Evolutionary conservation across 2,329 filamentous ascomycete species (phyloP).

Genomic region (Anisogramma anomala): DNA sequence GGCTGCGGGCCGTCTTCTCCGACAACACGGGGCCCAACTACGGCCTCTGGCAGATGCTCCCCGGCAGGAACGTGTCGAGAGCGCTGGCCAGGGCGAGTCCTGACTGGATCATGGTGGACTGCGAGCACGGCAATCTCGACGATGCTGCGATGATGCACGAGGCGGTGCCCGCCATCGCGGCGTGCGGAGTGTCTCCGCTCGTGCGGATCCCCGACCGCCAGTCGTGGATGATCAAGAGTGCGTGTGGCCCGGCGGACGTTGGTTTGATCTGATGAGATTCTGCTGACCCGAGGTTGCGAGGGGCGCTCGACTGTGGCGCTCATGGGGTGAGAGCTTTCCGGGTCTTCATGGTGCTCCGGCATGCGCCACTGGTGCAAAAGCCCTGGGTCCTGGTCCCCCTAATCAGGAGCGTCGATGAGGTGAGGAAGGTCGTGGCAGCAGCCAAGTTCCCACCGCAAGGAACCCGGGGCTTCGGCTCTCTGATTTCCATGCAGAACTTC

Average conservation of each 20-base stretch:
- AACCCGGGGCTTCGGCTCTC: constrained; percentile 43
- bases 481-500: constrained; percentile 41
- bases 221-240: constrained; percentile 45
- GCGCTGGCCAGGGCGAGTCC: constrained; percentile 49
- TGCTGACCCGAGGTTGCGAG: constrained; percentile 22
- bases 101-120: constrained; percentile 55
- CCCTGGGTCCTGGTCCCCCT: constrained; percentile 39
- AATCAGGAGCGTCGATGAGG: constrained; percentile 42
- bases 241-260: constrained; percentile 15
- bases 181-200: constrained; percentile 41
- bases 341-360: neutral
- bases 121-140: constrained; percentile 46
- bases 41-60: constrained; percentile 54
- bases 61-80: constrained; percentile 47
- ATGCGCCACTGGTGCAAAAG: neutral
- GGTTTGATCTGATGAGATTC: neutral
- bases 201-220: constrained; percentile 47
- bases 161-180: constrained; percentile 43
- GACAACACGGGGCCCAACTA: constrained; percentile 36
- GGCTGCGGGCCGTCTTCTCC: constrained; percentile 37
- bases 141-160: constrained; percentile 48
- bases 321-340: constrained; percentile 34
- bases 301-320: constrained; percentile 46
- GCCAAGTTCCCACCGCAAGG: constrained; percentile 47
- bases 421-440: constrained; percentile 35